A percentile compares a stretch with the other conserved stretches of the same genome.
Evolutionary conservation across 176 grass and related monocot genomes (phyloP).

Genomic region (Thalia dealbata): DNA sequence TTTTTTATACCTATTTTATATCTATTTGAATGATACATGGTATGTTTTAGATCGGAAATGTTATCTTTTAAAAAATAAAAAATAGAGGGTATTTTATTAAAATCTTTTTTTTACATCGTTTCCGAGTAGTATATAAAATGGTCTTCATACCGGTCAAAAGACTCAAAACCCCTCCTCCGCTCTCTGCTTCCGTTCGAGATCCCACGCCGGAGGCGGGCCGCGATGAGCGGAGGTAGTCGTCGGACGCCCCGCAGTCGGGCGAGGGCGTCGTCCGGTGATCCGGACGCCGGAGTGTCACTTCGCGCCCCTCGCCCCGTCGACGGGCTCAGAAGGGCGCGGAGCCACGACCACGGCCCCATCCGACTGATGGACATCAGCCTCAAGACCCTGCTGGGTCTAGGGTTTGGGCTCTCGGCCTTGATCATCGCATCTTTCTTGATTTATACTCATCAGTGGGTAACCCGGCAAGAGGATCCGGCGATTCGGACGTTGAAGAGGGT

Average conservation of each 20-base stretch:
- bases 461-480: conserved; percentile 23
- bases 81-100: not conserved
- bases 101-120: not conserved
- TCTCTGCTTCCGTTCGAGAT: not conserved
- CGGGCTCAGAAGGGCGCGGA: conserved; percentile 12
- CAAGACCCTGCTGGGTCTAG: conserved; percentile 32
- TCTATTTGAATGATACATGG: too few species aligned
- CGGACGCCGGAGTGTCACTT: conserved; percentile 15
- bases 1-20: too few species aligned
- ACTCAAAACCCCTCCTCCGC: not conserved
- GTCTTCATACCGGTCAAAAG: not conserved
- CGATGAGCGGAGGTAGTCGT: conserved; percentile 21
- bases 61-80: too few species aligned
- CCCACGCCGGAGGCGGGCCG: not conserved
- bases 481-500: conserved; percentile 46
- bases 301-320: conserved; percentile 9
- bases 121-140: not conserved
- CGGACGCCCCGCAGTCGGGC: conserved; percentile 29
- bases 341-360: conserved; percentile 40
- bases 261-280: conserved; percentile 7
- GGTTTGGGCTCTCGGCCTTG: conserved; percentile 20
- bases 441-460: conserved; percentile 28
- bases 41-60: too few species aligned
- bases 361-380: conserved; percentile 43
- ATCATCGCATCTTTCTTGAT: conserved; percentile 20